These are phyloP conservation scores for Paratinospora sagittata DNA, from an alignment of 164 flowering plant genomes.

Conservation along the genomic window DNA sequence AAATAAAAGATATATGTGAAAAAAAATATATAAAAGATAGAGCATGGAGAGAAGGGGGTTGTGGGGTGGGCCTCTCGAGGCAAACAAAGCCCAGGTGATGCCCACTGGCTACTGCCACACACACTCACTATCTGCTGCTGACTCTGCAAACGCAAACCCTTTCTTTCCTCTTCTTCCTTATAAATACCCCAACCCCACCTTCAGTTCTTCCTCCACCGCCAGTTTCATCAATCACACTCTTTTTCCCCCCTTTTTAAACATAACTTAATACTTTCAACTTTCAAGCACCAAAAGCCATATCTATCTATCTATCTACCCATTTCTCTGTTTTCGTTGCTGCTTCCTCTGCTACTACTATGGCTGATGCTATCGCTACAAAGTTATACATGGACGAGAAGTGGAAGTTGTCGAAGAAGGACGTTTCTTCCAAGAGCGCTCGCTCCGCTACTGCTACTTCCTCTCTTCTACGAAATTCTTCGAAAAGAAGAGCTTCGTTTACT, in stretches of 20 bases:
- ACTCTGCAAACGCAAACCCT: not conserved
- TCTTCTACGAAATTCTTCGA: slow-evolving; percentile 24
- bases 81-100: slow-evolving; percentile 19
- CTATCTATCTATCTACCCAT: not conserved
- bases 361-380: slow-evolving; percentile 18
- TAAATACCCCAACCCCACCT: slow-evolving; percentile 6
- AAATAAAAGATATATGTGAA: not conserved
- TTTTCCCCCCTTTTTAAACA: not conserved
- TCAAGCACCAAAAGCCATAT: no score
- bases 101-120: slow-evolving; percentile 12
- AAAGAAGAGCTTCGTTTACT: slow-evolving; percentile 19
- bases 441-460: slow-evolving; percentile 19
- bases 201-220: not conserved
- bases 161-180: not conserved
- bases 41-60: no score
- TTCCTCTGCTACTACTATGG: not conserved
- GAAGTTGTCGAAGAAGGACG: slow-evolving; percentile 64
- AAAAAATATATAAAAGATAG: not conserved
- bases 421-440: slow-evolving; percentile 27
- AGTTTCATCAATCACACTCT: slow-evolving; percentile 2
- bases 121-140: slow-evolving; percentile 5
- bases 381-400: slow-evolving; percentile 60
- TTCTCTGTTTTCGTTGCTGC: not conserved
- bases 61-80: slow-evolving; percentile 10
- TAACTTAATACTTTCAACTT: no score